Percentiles rank a stretch among this genome's conserved stretches.
Conservation (phyloP, 768 basidiomycete species). For the Gautieria morchelliformis region DNA sequence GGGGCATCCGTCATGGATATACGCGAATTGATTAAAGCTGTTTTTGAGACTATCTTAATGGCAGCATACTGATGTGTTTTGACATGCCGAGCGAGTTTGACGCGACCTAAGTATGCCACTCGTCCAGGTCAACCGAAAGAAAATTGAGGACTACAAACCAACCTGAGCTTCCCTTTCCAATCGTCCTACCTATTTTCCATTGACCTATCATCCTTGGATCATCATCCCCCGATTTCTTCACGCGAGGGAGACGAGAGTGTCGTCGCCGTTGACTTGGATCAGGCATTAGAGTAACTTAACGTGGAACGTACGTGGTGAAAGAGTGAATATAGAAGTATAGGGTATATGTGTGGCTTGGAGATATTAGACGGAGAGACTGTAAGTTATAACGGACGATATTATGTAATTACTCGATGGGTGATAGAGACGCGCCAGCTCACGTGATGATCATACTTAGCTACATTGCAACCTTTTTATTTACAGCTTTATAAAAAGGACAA, state of each 20-base stretch:
- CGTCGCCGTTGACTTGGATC: neutral
- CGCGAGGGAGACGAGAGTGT: neutral
- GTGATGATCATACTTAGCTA: too few relatives aligned
- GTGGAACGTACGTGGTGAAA: neutral
- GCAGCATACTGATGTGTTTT: slow-evolving; percentile 85
- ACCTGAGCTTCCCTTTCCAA: slow-evolving; percentile 78
- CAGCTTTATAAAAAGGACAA: too few relatives aligned
- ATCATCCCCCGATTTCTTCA: neutral
- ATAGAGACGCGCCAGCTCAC: too few relatives aligned
- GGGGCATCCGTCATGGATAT: slow-evolving; percentile 59
- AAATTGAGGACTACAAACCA: neutral
- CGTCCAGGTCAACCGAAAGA: neutral
- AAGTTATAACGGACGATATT: too few relatives aligned
- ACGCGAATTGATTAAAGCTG: slow-evolving; percentile 50
- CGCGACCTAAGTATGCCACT: slow-evolving; percentile 60
- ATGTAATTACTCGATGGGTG: too few relatives aligned
- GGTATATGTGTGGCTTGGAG: neutral
- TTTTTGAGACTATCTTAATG: slow-evolving; percentile 88
- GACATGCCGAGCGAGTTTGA: slow-evolving; percentile 81
- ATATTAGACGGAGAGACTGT: neutral
- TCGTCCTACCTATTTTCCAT: slow-evolving; percentile 80
- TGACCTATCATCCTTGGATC: slow-evolving; percentile 44
- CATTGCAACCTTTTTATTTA: too few relatives aligned
- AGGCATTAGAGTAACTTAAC: neutral
- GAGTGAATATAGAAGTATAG: neutral